Base-by-base conservation (phyloP, 1,284 basidiomycete genomes). In the Marasmius fiardii region DNA sequence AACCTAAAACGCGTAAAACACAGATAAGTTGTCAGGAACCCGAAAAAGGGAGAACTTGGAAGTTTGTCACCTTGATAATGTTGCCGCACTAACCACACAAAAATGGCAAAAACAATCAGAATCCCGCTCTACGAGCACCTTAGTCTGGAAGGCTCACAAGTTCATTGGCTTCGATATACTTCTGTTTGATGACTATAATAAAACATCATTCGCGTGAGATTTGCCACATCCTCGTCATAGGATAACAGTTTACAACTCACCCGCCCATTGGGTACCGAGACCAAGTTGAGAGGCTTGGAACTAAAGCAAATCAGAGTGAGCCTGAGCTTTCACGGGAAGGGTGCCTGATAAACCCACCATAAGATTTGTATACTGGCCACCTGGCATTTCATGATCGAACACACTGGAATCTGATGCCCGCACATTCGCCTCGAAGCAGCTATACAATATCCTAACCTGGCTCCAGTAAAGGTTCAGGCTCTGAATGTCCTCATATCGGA, bases 331-430 rank as follows among this genome's bases (percentile, higher is more conserved):
- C 34, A 18, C 39, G 33, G n/a, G 52, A 58, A 11, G 35, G 43
- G 26, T 43, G 39, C 8, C 21, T 53, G 37, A 58, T 47, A 54
- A 41, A 62, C 81, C 51, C 65, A 92, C 90, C 90, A 93, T 93
- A 63, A 96, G 75, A 76, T 96, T 96, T 55, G 93, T 96, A 76
- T 95, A 96, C 71, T 96, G 93, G 51, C 95, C 96, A 72, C 97
- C 97, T 53, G 97, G 97, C 97, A 99, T 99, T 77, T 99, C 95
- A 77, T 99, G 97, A 70, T 96, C 95, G 70, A 98, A 99, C 59
- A 98, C 95, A 75, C 92, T 95, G 45, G 93, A 96, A 72, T 96
- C 93, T 45, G 94, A 96, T 24, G 95, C 93, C 60, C 95, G 88
- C 65, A 99, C 95, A 68, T 98, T 98, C 61, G 96, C 97, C 75